These are phyloP conservation scores for Cystobasidiaceae sp. DNA, from an alignment of 1,284 basidiomycete species.

Conservation along the genomic window DNA sequence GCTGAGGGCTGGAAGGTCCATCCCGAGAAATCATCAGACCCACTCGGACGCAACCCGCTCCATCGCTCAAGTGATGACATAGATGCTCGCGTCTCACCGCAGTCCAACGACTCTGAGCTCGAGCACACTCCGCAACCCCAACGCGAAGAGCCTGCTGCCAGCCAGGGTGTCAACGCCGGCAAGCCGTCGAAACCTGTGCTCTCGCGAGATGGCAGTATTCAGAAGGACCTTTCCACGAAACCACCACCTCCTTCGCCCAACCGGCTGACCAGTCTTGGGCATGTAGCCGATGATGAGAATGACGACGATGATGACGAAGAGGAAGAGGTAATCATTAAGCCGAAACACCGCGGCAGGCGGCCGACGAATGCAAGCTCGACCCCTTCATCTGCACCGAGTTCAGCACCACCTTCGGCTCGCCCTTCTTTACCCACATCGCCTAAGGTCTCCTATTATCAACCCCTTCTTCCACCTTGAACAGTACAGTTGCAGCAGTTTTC, in stretches of 20 bases:
- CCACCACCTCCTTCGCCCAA: constrained; percentile 8
- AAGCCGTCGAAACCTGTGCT: neutral
- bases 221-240: neutral
- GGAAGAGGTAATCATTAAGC: constrained; percentile 27
- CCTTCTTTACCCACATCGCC: constrained; percentile 11
- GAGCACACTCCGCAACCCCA: neutral
- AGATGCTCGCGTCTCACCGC: neutral
- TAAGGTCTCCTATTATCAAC: neutral
- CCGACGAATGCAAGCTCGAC: constrained; percentile 8
- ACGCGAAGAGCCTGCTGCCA: neutral
- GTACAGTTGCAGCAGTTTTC: too few species aligned
- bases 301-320: constrained; percentile 27
- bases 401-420: neutral
- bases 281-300: constrained; percentile 24
- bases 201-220: constrained; percentile 22
- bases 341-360: constrained; percentile 9
- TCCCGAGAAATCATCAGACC: constrained; percentile 11
- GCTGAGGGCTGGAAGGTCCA: constrained; percentile 13
- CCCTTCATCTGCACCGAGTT: too few species aligned
- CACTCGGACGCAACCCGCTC: constrained; percentile 16
- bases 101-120: neutral
- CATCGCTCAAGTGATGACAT: neutral
- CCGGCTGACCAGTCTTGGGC: neutral
- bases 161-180: too few species aligned
- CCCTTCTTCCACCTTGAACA: neutral